Evolutionary conservation across 768 basidiomycete genomes (phyloP).

Genomic region (Lactifluus pinguis): DNA sequence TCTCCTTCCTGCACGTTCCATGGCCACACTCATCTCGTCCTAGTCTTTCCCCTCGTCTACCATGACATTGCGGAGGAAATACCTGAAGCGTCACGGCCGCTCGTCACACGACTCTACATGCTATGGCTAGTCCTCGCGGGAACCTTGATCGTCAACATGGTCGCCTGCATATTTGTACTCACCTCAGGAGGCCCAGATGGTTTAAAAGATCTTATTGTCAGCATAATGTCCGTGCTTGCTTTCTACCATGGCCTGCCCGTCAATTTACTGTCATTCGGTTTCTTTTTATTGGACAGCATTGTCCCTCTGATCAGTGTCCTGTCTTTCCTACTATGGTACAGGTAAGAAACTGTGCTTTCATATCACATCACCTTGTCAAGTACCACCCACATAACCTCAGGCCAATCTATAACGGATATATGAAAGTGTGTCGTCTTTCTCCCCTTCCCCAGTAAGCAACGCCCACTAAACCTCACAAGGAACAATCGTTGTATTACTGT

Average conservation of each 20-base stretch:
- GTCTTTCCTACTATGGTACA: constrained; percentile 94
- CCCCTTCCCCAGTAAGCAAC: background rate
- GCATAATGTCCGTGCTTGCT: constrained; percentile 56
- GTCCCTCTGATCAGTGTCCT: constrained; percentile 64
- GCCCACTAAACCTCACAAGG: constrained; percentile 38
- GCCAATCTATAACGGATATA: constrained; percentile 95
- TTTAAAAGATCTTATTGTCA: constrained; percentile 71
- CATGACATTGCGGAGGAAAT: constrained; percentile 91
- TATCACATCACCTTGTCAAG: constrained; percentile 12
- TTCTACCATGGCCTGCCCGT: constrained; percentile 2
- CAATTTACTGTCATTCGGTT: constrained; percentile 21
- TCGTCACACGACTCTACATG: constrained; percentile 82
- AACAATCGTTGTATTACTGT: constrained; percentile 93
- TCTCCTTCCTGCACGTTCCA: background rate
- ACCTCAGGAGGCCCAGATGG: constrained; percentile 67
- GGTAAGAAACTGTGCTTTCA: constrained; percentile 38
- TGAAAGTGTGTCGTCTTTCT: constrained; percentile 56
- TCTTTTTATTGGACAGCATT: constrained; percentile 42
- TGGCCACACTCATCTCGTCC: background rate
- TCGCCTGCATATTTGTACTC: constrained; percentile 83
- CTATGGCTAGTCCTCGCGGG: constrained; percentile 86
- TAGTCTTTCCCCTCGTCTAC: constrained; percentile 91
- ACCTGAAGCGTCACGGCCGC: constrained; percentile 65
- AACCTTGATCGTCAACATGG: constrained; percentile 81
- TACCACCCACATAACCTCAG: constrained; percentile 31